Percentiles rank a stretch among this genome's conserved stretches.
Evolutionary conservation across 768 basidiomycete genomes (phyloP).

Genomic region (Amanita pallidorosea): DNA sequence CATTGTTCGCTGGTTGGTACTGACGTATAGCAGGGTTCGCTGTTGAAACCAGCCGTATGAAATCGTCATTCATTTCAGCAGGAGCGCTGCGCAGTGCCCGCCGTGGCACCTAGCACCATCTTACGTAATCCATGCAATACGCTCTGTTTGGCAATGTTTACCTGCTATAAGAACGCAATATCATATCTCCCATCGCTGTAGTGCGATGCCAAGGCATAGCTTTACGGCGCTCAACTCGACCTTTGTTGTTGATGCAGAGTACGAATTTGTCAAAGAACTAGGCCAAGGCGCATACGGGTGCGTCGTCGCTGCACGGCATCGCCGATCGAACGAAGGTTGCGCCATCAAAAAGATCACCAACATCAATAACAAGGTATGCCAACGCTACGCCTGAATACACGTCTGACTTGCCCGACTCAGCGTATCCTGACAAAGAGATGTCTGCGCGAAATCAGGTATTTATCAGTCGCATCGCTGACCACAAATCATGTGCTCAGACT

Average conservation of each 20-base stretch:
- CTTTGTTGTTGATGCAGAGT: slow-evolving; percentile 82
- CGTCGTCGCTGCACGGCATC: slow-evolving; percentile 80
- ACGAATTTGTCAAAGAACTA: slow-evolving; percentile 93
- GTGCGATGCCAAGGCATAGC: slow-evolving; percentile 56
- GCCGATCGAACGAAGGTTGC: slow-evolving; percentile 75
- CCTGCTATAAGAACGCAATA: neutral
- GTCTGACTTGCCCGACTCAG: slow-evolving; percentile 25
- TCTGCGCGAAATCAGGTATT: slow-evolving; percentile 79
- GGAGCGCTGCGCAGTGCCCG: neutral
- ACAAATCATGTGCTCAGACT: slow-evolving; percentile 9
- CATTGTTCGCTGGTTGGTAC: slow-evolving; percentile 41
- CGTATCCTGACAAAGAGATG: slow-evolving; percentile 96
- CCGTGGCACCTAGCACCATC: neutral
- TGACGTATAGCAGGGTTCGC: slow-evolving; percentile 53
- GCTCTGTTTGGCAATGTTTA: slow-evolving; percentile 1
- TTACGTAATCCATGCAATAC: neutral
- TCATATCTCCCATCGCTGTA: neutral
- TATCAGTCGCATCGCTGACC: neutral
- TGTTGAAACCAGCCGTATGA: slow-evolving; percentile 59
- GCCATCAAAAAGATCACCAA: slow-evolving; percentile 97
- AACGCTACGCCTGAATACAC: neutral
- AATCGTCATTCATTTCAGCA: slow-evolving; percentile 55
- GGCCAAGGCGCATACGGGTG: slow-evolving; percentile 95
- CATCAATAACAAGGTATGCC: slow-evolving; percentile 72
- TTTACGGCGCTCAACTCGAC: slow-evolving; percentile 80